Evolutionary conservation across 805 yeast genomes (phyloP), one percentile per base, ranked within the genome.

Genomic region (Wickerhamiella dianesei): DNA sequence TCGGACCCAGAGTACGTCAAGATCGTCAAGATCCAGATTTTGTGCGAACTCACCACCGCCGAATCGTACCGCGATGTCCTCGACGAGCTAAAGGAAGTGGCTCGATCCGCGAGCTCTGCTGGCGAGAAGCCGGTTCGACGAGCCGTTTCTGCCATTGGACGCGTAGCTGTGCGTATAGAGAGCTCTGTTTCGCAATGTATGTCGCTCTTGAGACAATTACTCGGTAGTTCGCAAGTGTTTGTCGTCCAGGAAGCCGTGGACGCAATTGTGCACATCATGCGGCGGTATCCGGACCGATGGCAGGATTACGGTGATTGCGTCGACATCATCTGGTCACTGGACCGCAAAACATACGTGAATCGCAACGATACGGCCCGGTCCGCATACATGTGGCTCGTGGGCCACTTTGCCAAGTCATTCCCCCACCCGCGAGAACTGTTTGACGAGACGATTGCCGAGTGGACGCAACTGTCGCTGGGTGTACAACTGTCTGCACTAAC

Each of bases 1-100:
- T 81, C 82, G 60, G 96, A 88, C 60, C 92, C 94, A 1, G 76
- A 83, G 19, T 89, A 84, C 60, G 78, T 89, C 59, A 85, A 87
- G 61, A 89, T 86, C 56, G 83, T 96, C 3, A 89, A 89, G 58
- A 67, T 89, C 41, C 96, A 89, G 59, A 81, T 92, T 49, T 77
- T 89, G 19, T 84, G 82, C 55, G 67, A 85, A 35, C 66, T 89
- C 42, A 94, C 96, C 1, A 73, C 77, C 56, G 78, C 76, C 45
- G 53, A 61, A 8, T 83, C 82, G 55, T 68, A 81, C 41, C 69
- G 67, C 3, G 64, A 70, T 36, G 85, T 89, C 0, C 65, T 88
- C 41, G 65, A 75, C 16, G 97, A 88, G 59, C 63, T 88, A 45
- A 81, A 78, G 52, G 95, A 82, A 17, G 25, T 20, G 8, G 41